Conservation (phyloP, 306 rosid species). For the Crataegus laevigata region DNA sequence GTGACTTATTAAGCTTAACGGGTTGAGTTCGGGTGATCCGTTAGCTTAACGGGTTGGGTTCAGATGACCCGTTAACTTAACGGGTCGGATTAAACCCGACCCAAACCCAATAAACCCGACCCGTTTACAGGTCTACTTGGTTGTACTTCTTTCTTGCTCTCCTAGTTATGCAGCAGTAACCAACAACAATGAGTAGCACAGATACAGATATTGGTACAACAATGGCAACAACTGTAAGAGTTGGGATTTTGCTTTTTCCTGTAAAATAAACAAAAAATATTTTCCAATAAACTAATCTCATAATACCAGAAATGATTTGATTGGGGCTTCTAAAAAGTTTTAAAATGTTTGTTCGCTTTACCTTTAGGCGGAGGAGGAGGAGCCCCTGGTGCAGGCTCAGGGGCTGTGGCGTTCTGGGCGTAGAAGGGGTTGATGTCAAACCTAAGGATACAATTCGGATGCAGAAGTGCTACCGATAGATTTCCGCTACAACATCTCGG, state of each 20-base stretch:
- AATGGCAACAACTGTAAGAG: neutral
- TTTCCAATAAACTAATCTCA: neutral
- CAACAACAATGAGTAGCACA: neutral
- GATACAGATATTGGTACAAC: neutral
- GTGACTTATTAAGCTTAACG: too few relatives aligned
- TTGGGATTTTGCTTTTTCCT: neutral
- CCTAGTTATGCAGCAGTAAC: neutral
- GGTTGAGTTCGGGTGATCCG: too few relatives aligned
- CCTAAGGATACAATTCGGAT: conserved; percentile 13
- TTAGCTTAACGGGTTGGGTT: too few relatives aligned
- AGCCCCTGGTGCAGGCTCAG: neutral
- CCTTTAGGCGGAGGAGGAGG: neutral
- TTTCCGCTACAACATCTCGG: neutral
- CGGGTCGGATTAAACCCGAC: too few relatives aligned
- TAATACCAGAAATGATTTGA: too few relatives aligned
- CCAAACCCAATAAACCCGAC: too few relatives aligned
- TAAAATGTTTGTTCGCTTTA: neutral
- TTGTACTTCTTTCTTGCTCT: neutral
- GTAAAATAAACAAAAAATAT: neutral
- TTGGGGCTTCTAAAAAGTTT: too few relatives aligned
- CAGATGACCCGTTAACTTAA: too few relatives aligned
- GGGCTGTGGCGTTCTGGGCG: neutral
- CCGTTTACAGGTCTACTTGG: too few relatives aligned
- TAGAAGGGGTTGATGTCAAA: conserved; percentile 4
- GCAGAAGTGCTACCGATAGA: neutral